Evolutionary conservation across 257 asterid genomes (phyloP).

Genomic region (Solanum neorickii): DNA sequence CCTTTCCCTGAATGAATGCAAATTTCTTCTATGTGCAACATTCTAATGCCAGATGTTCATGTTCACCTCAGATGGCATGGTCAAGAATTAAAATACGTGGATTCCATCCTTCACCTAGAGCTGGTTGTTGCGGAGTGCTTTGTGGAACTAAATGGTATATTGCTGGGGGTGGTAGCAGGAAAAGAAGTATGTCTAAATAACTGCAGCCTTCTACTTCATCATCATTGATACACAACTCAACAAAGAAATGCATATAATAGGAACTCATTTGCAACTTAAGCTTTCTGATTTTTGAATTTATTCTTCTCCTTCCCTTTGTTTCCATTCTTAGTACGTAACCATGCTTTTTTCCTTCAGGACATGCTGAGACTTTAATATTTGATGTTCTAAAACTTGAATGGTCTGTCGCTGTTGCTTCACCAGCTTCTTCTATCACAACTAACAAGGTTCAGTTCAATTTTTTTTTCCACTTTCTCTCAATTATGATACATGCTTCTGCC

Average conservation of each 20-base stretch:
- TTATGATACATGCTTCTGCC: neutral
- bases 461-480: neutral
- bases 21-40: neutral
- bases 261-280: neutral
- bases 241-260: neutral
- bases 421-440: slow-evolving; percentile 69
- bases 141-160: slow-evolving; percentile 94
- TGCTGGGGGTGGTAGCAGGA: slow-evolving; percentile 95
- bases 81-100: slow-evolving; percentile 76
- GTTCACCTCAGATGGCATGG: slow-evolving; percentile 83
- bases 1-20: neutral
- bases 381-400: slow-evolving; percentile 87
- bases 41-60: neutral
- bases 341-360: slow-evolving; percentile 37
- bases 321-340: neutral
- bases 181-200: slow-evolving; percentile 47
- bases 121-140: slow-evolving; percentile 95
- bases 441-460: slow-evolving; percentile 52
- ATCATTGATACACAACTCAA: neutral
- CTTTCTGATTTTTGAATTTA: neutral
- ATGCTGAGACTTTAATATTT: slow-evolving; percentile 72
- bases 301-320: neutral
- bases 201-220: neutral
- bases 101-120: slow-evolving; percentile 94
- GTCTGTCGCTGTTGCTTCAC: slow-evolving; percentile 76